Evolutionary conservation across 495 filamentous ascomycete species (phyloP), one percentile per base, ranked within the genome.

Genomic region (Echria macrotheca): DNA sequence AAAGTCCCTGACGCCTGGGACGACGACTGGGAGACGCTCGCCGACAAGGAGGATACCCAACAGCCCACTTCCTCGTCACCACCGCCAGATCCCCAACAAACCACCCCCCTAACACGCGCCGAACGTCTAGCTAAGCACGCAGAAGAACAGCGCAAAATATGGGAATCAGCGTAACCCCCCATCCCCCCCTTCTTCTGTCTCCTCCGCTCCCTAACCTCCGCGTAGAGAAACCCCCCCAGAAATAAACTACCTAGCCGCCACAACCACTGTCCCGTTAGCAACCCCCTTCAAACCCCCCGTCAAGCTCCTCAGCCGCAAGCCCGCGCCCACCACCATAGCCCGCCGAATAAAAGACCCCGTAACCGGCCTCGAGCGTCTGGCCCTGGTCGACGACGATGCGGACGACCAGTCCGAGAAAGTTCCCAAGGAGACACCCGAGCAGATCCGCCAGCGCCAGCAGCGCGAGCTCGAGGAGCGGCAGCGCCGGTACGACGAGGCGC

Each of bases 161-260:
- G 91, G 91, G 80, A 90, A 48, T 81, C 87, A 66, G 91, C 91
- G 83, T 93, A 82, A 48, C n/a, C n/a, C n/a, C n/a, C n/a, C n/a
- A n/a, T n/a, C n/a, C n/a, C n/a, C n/a, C n/a, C n/a, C n/a, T n/a
- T n/a, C n/a, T n/a, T n/a, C n/a, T n/a, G n/a, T n/a, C n/a, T n/a
- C n/a, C n/a, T n/a, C n/a, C n/a, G n/a, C n/a, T n/a, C n/a, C 19
- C 35, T 48, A 31, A 39, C 46, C 9, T 18, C 46, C 18, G 15
- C 43, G n/a, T 57, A 58, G 67, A 18, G 65, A 68, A 52, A 28
- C 66, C 3, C 62, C 78, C 15, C 78, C 87, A 51, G 81, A 78
- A 37, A 80, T 82, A 55, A 83, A 87, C 64, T 91, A 84, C 66
- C 71, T 91, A 8, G 80, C 86, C 53, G 66, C 84, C 7, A 77